Evolutionary conservation across 1,139 yeast species (phyloP), one percentile per base, ranked within the genome.

Genomic region (Protomyces arabidopsidicola): DNA sequence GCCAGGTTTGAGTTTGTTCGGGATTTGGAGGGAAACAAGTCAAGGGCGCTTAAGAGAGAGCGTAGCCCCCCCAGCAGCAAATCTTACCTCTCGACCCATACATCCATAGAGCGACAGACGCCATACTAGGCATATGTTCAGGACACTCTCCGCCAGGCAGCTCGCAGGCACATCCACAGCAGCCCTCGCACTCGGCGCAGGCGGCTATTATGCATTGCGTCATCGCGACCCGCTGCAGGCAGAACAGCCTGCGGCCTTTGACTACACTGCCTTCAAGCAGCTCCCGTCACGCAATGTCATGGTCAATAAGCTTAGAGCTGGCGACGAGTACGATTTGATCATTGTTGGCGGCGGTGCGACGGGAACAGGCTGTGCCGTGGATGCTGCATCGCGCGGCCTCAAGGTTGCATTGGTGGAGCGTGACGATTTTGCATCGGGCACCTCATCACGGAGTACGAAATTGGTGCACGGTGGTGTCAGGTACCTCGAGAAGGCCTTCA

Each of bases 381-480:
- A 91, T 76, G 97, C 97, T 45, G 84, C 88, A 22, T 84, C 96
- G 48, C 82, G 98, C 75, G 97, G 97, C 45, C 82, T 90, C 70
- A 88, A 89, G 73, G 97, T 90, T 55, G 90, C 95, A 65, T 76
- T 91, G 66, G 81, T 91, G 67, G 98, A 91, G 76, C 86, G 87
- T 73, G 84, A 84, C 69, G 98, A 91, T 77, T 91, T 87, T 74
- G 95, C 97, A 10, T 80, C 90, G 12, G 97, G 96, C 55, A 91
- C 98, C 16, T 88, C 96, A 3, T 90, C 97, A 38, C 87, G 91
- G 72, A 88, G 96, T n/a, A 91, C 98, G 64, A 91, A 91, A 77
- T 88, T 91, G 85, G 96, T 96, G 54, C 98, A 91, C 74, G 98
- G 98, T 69, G 98, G 98, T 73, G 97, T 91, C 61, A 82, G 98